phyloP scores from a whole-genome alignment of 345 rosid genomes.

The Mallotus nudiflorus region DNA sequence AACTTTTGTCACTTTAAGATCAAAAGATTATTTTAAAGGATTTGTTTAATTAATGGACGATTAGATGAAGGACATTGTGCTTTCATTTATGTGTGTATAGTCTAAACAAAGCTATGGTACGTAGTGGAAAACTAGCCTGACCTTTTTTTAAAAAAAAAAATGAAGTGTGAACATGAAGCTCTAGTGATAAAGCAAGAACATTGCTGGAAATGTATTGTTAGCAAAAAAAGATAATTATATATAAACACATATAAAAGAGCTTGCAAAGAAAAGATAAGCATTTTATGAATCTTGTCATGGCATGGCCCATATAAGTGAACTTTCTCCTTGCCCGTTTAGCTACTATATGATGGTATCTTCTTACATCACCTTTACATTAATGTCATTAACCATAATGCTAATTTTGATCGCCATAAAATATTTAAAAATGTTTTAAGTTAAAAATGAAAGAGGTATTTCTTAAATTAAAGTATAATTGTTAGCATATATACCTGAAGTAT shows the following conservation, averaged over 20 bases:
- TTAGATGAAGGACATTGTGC: slow-evolving; percentile 9
- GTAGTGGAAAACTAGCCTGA: background rate
- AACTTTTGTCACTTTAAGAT: slow-evolving; percentile 43
- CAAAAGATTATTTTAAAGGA: slow-evolving; percentile 40
- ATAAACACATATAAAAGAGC: slow-evolving; percentile 23
- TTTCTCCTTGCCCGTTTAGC: too few species aligned
- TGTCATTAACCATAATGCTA: background rate
- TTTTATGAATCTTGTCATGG: slow-evolving; percentile 18
- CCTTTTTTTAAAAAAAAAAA: background rate
- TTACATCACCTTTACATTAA: background rate
- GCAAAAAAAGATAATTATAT: slow-evolving; percentile 40
- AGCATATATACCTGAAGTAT: slow-evolving; percentile 47
- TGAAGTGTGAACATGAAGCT: slow-evolving; percentile 20
- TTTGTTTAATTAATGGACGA: slow-evolving; percentile 36
- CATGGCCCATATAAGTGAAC: slow-evolving; percentile 22
- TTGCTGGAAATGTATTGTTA: slow-evolving; percentile 29
- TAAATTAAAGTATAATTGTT: background rate
- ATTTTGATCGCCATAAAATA: background rate
- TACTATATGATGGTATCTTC: background rate
- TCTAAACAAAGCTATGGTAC: background rate
- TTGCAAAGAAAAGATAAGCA: slow-evolving; percentile 15
- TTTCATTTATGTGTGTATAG: slow-evolving; percentile 8
- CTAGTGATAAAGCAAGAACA: slow-evolving; percentile 26
- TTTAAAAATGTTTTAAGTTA: too few species aligned
- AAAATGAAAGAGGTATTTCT: too few species aligned